These are phyloP conservation scores for Pochonia chlamydosporia DNA, from an alignment of 2,329 filamentous ascomycete genomes.

Conservation along the genomic window DNA sequence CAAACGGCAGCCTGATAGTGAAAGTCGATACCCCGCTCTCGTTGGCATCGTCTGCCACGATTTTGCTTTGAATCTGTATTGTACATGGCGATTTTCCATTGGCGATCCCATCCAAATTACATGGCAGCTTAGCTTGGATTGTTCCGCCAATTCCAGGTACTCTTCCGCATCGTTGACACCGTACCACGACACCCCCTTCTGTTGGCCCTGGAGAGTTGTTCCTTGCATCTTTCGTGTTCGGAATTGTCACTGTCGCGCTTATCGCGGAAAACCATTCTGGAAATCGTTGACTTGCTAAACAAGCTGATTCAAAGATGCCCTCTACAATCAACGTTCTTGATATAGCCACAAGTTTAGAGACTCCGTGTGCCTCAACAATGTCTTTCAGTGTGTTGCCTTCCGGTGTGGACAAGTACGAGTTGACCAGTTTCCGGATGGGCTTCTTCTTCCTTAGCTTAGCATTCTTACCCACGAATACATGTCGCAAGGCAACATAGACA, in stretches of 20 bases:
- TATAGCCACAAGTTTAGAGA: neutral
- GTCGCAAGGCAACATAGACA: neutral
- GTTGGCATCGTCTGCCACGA: neutral
- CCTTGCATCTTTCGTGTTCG: neutral
- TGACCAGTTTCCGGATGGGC: neutral
- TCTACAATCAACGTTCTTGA: neutral
- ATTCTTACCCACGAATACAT: neutral
- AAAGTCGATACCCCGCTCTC: neutral
- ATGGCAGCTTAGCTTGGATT: neutral
- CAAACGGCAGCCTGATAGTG: neutral
- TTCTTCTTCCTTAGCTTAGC: neutral
- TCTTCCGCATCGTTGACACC: neutral
- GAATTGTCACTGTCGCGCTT: neutral
- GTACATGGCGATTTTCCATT: neutral
- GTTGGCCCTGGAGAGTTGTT: neutral
- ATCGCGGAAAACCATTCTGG: neutral
- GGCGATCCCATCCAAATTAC: neutral
- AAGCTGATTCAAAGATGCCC: neutral
- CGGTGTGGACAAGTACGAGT: neutral
- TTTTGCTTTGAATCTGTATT: neutral
- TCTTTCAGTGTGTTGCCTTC: neutral
- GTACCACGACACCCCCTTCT: neutral
- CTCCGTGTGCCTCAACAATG: neutral
- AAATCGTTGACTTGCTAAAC: neutral
- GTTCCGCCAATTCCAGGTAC: neutral